Evolutionary conservation across 2,329 filamentous ascomycete species (phyloP), one percentile per base, ranked within the genome.

Genomic region (Aspergillus calidoustus): DNA sequence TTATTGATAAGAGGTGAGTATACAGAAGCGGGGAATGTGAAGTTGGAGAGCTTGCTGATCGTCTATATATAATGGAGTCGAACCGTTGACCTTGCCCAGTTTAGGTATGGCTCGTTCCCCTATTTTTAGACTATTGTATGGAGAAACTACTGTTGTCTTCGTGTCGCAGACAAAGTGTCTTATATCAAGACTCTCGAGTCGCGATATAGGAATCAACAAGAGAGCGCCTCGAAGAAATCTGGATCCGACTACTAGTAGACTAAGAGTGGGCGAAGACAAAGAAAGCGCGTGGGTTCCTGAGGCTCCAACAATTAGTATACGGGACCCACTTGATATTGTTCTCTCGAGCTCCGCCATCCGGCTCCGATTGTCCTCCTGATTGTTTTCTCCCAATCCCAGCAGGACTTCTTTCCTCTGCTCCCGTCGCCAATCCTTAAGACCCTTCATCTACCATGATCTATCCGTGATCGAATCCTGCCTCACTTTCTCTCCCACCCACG

Each of bases 241-340:
- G 9, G 22, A 48, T 23, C 17, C 4, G 43, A 19, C 43, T 11
- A 7, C 17, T 19, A 19, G 31, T n/a, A 19, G 19, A 28, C 25
- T 28, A 4, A 28, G 25, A 28, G 19, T 19, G 19, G 52, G 30
- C 15, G 25, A 50, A 52, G 23, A 34, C 23, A 30, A 28, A 38
- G 43, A 17, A 34, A 28, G 38, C 31, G 55, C n/a, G 19, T n/a
- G n/a, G 54, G 50, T 30, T 31, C 53, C 54, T 56, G 44, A 56
- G 54, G 52, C 49, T 54, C 51, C 50, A 23, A 34, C 11, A 41
- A 41, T 41, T 15, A 41, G 34, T 41, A 41, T 15, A 41, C 17
- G 22, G 43, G 62, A 59, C 51, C 56, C 54, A 51, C 34, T 44
- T 54, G 31, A 49, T 57, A 67, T 67, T 67, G 65, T 67, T 64